phyloP scores from a whole-genome alignment of 2,329 filamentous ascomycete genomes.

The Pseudomassariella vexata region DNA sequence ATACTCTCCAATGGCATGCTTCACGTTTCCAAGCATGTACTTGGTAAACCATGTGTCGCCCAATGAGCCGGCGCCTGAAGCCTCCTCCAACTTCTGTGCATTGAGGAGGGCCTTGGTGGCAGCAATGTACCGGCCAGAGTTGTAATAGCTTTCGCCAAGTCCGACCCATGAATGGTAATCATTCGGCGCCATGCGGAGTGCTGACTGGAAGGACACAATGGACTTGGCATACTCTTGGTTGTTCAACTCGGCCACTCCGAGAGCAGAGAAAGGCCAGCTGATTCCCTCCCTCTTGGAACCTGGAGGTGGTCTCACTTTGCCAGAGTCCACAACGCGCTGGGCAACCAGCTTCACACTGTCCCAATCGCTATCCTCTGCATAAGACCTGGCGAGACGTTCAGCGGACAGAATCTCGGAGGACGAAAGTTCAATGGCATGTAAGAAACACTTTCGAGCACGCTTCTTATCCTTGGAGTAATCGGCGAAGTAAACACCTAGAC shows the following conservation, averaged over 20 bases:
- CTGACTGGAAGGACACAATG: slow-evolving; percentile 86
- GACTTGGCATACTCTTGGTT: slow-evolving; percentile 86
- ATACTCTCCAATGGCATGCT: slow-evolving; percentile 84
- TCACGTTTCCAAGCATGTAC: slow-evolving; percentile 95
- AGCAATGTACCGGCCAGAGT: slow-evolving; percentile 88
- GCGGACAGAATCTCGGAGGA: slow-evolving; percentile 80
- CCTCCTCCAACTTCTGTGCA: slow-evolving; percentile 69
- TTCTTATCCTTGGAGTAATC: slow-evolving; percentile 87
- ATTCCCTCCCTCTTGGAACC: slow-evolving; percentile 90
- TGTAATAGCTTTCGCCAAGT: slow-evolving; percentile 94
- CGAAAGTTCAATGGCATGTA: slow-evolving; percentile 93
- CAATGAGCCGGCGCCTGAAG: slow-evolving; percentile 43
- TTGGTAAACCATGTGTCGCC: slow-evolving; percentile 89
- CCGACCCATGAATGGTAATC: slow-evolving; percentile 97
- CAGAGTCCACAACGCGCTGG: slow-evolving; percentile 88
- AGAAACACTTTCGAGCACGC: slow-evolving; percentile 85
- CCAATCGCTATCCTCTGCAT: slow-evolving; percentile 90
- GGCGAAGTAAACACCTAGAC: slow-evolving; percentile 81
- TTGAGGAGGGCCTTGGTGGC: slow-evolving; percentile 86
- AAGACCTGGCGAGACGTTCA: slow-evolving; percentile 76
- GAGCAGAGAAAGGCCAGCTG: slow-evolving; percentile 91
- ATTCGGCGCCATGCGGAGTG: slow-evolving; percentile 72
- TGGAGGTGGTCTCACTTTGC: slow-evolving; percentile 81
- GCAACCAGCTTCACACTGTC: slow-evolving; percentile 92
- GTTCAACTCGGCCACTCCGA: slow-evolving; percentile 92